A percentile compares a stretch with the other conserved stretches of the same genome.
Conservation (phyloP, 352 stramenopile genomes). For the Phytophthora chlamydospora region DNA sequence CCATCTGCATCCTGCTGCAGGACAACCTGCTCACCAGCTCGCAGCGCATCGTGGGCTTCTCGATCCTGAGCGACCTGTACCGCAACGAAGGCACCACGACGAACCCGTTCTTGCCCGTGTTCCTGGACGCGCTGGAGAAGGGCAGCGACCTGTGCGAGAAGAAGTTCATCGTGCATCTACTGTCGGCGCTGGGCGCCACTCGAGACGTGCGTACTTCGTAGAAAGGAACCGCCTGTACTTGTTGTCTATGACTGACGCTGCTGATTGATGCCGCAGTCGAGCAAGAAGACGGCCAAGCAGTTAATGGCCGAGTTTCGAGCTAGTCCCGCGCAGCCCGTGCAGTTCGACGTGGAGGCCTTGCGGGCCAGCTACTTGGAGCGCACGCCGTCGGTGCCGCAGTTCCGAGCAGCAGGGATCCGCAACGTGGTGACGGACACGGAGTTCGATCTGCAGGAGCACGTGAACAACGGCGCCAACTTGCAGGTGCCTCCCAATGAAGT, state of each 20-base stretch:
- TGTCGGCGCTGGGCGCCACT: conserved; percentile 47
- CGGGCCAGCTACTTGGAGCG: conserved; percentile 74
- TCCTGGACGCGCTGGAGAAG: conserved; percentile 84
- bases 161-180: conserved; percentile 77
- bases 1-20: conserved; percentile 88
- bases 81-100: conserved; percentile 70
- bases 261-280: conserved; percentile 36
- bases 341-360: conserved; percentile 73
- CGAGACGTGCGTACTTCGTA: conserved; percentile 51
- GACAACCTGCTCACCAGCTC: conserved; percentile 92
- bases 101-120: conserved; percentile 90
- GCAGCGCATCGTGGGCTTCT: conserved; percentile 88
- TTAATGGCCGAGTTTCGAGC: conserved; percentile 68
- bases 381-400: conserved; percentile 78
- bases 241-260: conserved; percentile 5
- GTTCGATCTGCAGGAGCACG: conserved; percentile 80
- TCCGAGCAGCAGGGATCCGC: conserved; percentile 76
- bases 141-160: conserved; percentile 76
- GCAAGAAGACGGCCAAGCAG: conserved; percentile 80
- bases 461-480: conserved; percentile 80
- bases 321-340: conserved; percentile 49
- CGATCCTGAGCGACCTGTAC: conserved; percentile 86
- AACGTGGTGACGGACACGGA: conserved; percentile 84
- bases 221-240: no score
- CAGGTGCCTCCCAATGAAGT: conserved; percentile 76